Base-by-base conservation (phyloP, 768 basidiomycete genomes). In the Leccinum barrowsii region DNA sequence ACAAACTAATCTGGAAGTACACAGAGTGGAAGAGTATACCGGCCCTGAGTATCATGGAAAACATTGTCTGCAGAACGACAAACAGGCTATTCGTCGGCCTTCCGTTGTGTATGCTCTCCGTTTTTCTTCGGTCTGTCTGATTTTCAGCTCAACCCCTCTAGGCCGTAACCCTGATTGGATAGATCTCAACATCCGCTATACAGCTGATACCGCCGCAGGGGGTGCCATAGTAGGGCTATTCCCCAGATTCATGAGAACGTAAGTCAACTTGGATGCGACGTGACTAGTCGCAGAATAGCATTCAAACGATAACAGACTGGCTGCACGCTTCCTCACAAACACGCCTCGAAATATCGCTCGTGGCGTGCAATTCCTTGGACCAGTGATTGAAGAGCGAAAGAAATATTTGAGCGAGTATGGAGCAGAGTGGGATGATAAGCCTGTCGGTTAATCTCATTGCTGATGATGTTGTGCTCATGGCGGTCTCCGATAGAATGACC, bases 61-160 rank as follows among this genome's bases (percentile, higher is more conserved):
- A 1, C 11, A 4, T 52, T 6, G 13, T 35, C 13, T 34, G 32
- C 15, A 35, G 50, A 28, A 19, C 50, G n/a, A 15, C 2, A 13
- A 52, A 35, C 13, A 34, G 32, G 10, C 7, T 52, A 8, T 19
- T 52, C 21, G 34, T 19, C 2, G 50, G 50, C n/a, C 34, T 52
- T 30, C 79, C 80, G 4, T 46, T 79, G 2, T 82, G 82, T 80
- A 52, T 26, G 42, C 3, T 12, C 24, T 30, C 21, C 46, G 2
- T 3, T 7, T 15, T 48, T 48, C 13, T 5, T 13, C 11, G 42
- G 11, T 5, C 7, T 19, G 2, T 48, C 4, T 12, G 0, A 19
- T 10, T 7, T 35, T 52, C 12, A 22, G 22, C 2, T 52, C 21
- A n/a, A 49, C 26, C 32, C 4, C 2, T 52, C 50, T 34, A 52